phyloP scores from a whole-genome alignment of 192 early-diverging fungal species.

The Coemansia sp. region DNA sequence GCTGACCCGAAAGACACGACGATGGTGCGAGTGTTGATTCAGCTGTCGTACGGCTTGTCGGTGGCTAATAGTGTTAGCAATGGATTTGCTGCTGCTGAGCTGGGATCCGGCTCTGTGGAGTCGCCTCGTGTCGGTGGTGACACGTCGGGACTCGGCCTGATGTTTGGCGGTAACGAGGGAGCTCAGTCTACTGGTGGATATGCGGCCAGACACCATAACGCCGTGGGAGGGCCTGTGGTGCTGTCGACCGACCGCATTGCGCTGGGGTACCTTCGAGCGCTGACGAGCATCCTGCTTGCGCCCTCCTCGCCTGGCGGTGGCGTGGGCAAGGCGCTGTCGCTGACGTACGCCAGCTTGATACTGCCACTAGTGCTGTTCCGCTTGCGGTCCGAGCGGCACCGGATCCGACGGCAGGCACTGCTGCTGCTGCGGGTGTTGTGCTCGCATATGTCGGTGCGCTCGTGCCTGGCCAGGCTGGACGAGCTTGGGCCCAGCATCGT shows the following conservation, averaged over 20 bases:
- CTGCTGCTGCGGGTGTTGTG: constrained; percentile 40
- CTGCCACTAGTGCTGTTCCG: constrained; percentile 45
- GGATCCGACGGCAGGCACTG: constrained; percentile 44
- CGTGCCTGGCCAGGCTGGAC: constrained; percentile 28
- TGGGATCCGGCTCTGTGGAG: not conserved
- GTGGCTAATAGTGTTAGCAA: constrained; percentile 35
- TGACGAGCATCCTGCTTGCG: constrained; percentile 22
- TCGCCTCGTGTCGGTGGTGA: not conserved
- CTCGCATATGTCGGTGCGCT: constrained; percentile 20
- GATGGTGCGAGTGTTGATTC: constrained; percentile 48
- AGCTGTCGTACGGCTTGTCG: constrained; percentile 44
- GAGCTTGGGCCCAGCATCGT: constrained; percentile 50
- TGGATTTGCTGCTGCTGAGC: constrained; percentile 10
- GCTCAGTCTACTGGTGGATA: constrained; percentile 4
- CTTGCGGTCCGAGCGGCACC: constrained; percentile 33
- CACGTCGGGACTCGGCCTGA: constrained; percentile 38
- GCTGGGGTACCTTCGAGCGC: constrained; percentile 41
- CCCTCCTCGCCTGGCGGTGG: not conserved
- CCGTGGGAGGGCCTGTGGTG: constrained; percentile 1
- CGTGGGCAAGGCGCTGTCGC: constrained; percentile 18
- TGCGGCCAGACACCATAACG: constrained; percentile 2
- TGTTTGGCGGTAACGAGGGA: constrained; percentile 18
- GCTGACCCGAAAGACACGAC: constrained; percentile 27
- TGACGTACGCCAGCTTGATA: constrained; percentile 21
- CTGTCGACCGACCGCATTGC: constrained; percentile 29